These are phyloP conservation scores for Pyrenula aspistea DNA, from an alignment of 495 filamentous ascomycete species.

Conservation along the genomic window DNA sequence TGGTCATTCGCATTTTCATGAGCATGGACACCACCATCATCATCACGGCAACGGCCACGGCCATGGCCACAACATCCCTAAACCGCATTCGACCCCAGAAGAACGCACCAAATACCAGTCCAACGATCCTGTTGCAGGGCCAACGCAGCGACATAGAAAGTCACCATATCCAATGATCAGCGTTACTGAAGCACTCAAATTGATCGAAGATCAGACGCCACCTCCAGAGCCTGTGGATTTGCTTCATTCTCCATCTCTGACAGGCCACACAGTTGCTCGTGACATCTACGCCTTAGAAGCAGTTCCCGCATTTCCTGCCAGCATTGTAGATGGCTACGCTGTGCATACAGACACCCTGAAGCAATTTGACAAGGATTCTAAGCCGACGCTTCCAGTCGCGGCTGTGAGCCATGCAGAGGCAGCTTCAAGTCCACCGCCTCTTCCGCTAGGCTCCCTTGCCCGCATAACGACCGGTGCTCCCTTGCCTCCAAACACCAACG, in stretches of 20 bases:
- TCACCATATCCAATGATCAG: conserved; percentile 91
- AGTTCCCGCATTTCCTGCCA: conserved; percentile 87
- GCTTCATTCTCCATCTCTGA: conserved; percentile 48
- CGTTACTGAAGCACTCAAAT: conserved; percentile 65
- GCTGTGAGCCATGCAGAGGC: conserved; percentile 75
- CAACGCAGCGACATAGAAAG: conserved; percentile 61
- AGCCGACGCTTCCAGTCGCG: conserved; percentile 65
- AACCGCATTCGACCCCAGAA: conserved; percentile 55
- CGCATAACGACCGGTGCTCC: conserved; percentile 92
- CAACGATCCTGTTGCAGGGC: conserved; percentile 72
- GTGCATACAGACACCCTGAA: conserved; percentile 36
- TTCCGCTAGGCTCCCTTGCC: conserved; percentile 66
- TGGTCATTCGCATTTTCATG: conserved; percentile 17
- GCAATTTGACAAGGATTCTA: conserved; percentile 2
- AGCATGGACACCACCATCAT: conserved; percentile 32
- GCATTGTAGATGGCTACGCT: conserved; percentile 96
- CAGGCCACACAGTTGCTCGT: conserved; percentile 69
- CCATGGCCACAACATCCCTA: conserved; percentile 51
- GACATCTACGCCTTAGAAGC: conserved; percentile 68
- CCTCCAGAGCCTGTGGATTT: conserved; percentile 36
- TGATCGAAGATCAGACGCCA: conserved; percentile 61
- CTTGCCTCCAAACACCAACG: conserved; percentile 74
- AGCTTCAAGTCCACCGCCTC: conserved; percentile 39
- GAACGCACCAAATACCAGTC: conserved; percentile 44
- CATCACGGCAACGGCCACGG: conserved; percentile 40